Conservation (phyloP, 306 rosid species). For the Malus fusca region DNA sequence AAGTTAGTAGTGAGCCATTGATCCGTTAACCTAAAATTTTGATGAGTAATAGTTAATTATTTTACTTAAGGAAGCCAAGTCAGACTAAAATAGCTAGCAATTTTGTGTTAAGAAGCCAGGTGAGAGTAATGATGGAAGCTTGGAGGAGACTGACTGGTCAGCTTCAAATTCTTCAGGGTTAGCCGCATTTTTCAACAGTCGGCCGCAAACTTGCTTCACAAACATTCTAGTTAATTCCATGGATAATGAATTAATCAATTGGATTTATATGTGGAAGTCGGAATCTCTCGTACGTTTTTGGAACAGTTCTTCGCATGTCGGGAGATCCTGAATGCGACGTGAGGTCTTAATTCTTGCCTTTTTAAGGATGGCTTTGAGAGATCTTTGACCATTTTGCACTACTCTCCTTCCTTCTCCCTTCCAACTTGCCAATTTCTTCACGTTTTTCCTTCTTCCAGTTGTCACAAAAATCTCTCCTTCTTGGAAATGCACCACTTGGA, state of each 20-base stretch:
- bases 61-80: conserved; percentile 34
- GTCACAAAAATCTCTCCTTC: background rate
- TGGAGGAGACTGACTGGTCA: background rate
- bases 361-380: background rate
- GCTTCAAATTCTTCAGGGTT: background rate
- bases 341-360: background rate
- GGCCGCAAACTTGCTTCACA: background rate
- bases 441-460: background rate
- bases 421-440: background rate
- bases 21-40: background rate
- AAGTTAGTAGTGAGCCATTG: too few relatives aligned
- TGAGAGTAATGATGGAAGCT: background rate
- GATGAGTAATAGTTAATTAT: background rate
- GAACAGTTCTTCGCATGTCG: background rate
- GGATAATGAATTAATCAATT: background rate
- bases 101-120: conserved; percentile 1
- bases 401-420: background rate
- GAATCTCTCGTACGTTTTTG: conserved; percentile 37
- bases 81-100: conserved; percentile 29
- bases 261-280: background rate
- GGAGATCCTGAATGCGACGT: conserved; percentile 18
- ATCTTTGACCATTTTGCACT: conserved; percentile 8
- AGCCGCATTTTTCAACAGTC: background rate
- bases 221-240: background rate
- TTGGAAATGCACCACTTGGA: background rate